Conservation (phyloP, 257 asterid species). For the Petunia secreta region DNA sequence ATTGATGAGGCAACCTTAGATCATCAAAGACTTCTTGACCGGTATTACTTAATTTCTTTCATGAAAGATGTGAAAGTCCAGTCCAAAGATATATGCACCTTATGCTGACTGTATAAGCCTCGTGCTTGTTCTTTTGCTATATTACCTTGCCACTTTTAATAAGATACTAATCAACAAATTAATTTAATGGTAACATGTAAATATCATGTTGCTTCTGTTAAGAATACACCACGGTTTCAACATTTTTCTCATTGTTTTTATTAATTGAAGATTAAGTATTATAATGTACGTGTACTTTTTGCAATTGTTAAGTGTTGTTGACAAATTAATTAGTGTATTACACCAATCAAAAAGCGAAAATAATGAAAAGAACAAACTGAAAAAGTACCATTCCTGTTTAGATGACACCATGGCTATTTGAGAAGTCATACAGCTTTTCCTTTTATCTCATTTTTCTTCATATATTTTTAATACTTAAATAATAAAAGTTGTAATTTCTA, state of each 20-base stretch:
- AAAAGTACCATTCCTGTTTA: background rate
- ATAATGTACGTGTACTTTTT: background rate
- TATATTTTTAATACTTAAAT: background rate
- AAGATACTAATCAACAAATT: constrained; percentile 6
- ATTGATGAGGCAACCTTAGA: constrained; percentile 87
- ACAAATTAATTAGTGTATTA: background rate
- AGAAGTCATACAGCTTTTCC: background rate
- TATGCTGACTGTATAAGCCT: background rate
- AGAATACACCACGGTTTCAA: background rate
- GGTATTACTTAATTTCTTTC: constrained; percentile 50
- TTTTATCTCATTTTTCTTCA: background rate
- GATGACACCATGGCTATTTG: background rate
- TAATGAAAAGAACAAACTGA: background rate
- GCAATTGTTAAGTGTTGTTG: background rate
- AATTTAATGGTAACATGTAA: background rate
- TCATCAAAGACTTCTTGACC: constrained; percentile 90
- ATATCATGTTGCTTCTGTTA: background rate
- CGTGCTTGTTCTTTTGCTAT: background rate
- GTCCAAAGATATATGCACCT: background rate
- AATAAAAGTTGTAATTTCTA: background rate
- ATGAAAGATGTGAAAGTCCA: constrained; percentile 1
- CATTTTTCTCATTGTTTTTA: background rate
- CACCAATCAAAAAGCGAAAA: background rate
- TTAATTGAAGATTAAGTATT: background rate
- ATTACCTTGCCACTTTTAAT: background rate